Percentiles rank a stretch among this genome's conserved stretches.
Conservation (phyloP, 2,329 filamentous ascomycete species). For the Aspergillus piperis region DNA sequence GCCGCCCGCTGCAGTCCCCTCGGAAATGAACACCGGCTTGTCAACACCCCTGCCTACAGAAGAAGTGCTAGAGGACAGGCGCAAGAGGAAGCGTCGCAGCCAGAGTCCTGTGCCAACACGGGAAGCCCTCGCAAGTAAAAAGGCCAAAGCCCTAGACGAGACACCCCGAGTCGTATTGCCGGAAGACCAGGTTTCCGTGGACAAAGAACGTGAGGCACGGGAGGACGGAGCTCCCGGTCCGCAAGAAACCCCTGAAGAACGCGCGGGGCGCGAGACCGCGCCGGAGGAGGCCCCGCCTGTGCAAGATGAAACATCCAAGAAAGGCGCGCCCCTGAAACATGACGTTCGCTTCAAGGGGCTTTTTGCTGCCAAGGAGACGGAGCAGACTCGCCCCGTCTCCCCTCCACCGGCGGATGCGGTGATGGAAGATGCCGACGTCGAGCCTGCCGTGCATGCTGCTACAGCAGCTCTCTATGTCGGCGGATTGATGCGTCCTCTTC, state of each 20-base stretch:
- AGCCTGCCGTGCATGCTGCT: constrained; percentile 67
- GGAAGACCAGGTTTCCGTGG: constrained; percentile 29
- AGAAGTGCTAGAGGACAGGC: constrained; percentile 54
- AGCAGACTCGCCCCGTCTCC: constrained; percentile 28
- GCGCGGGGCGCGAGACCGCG: constrained; percentile 10
- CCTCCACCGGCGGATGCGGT: constrained; percentile 28
- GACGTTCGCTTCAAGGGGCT: constrained; percentile 54
- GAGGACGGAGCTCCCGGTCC: constrained; percentile 20
- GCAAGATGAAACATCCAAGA: constrained; percentile 21
- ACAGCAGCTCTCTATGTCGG: constrained; percentile 83
- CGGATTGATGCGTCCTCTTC: constrained; percentile 85
- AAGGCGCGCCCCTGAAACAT: constrained; percentile 31
- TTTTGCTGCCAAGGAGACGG: constrained; percentile 38
- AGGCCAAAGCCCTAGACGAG: constrained; percentile 52
- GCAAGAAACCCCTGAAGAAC: constrained; percentile 19
- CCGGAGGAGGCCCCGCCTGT: constrained; percentile 21
- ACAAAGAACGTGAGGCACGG: constrained; percentile 12
- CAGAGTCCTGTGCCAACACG: constrained; percentile 60
- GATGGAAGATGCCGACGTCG: constrained; percentile 43
- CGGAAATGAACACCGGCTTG: constrained; percentile 28
- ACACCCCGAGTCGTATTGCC: constrained; percentile 31
- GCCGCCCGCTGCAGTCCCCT: constrained; percentile 22
- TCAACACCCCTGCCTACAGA: constrained; percentile 34
- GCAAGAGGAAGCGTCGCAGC: constrained; percentile 69
- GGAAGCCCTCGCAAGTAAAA: constrained; percentile 59